Evolutionary conservation across 2,329 filamentous ascomycete genomes (phyloP), one percentile per base, ranked within the genome.

Genomic region (Colletotrichum limetticola): DNA sequence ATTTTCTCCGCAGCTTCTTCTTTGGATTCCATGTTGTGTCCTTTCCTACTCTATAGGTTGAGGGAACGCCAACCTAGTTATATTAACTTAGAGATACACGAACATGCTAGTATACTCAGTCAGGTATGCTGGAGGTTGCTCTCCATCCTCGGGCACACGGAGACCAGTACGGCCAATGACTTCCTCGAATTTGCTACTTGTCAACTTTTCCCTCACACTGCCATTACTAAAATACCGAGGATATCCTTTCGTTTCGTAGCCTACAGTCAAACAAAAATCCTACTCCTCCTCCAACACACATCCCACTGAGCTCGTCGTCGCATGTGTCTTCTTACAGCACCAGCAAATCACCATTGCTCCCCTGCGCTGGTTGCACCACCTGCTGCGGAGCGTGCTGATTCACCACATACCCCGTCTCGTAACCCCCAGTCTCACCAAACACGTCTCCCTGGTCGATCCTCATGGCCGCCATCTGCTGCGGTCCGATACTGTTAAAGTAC

Each of bases 401-500:
- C 60, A 97, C 95, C 63, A 97, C 92, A 78, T 92, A 92, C 64
- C 87, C 88, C 72, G 86, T 85, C 75, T 86, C 85, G 59, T 84
- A 84, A 59, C 86, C 87, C 26, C 86, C 86, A 37, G 86, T 88
- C 61, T 90, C 91, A 24, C 91, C 91, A 79, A 92, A 92, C 16
- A 90, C 90, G 76, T 92, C 92, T 58, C 91, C 86, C 68, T 87
- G 86, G 59, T 92, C 90, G 71, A 95, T 86, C 70, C 89, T 87
- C 89, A 95, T 90, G 19, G 90, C 88, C 5, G 90, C 91, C 92
- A 95, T 93, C 80, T 94, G 92, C 80, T 92, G 90, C 72, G 85
- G 90, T 1, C 92, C 91, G n/a, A 95, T 87, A 57, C 91, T 93
- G 19, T 93, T 92, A 82, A 98, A 98, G 83, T 98, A 98, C 19